Evolutionary conservation across 495 filamentous ascomycete genomes (phyloP).

Genomic region (Penicillium alfredii): DNA sequence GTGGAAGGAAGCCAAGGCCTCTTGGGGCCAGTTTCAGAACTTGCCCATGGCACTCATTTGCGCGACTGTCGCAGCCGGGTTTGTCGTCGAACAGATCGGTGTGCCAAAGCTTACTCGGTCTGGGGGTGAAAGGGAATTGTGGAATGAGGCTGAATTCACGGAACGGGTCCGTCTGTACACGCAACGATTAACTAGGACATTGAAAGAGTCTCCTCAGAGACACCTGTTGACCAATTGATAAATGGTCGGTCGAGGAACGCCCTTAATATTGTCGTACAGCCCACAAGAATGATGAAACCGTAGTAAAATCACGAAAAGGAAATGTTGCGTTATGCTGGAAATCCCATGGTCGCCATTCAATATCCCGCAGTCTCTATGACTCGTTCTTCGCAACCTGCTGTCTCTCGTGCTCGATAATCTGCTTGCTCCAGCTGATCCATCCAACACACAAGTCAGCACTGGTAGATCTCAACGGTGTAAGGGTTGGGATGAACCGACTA

Average conservation of each 20-base stretch:
- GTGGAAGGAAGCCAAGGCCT: constrained; percentile 27
- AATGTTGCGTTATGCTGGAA: constrained; percentile 27
- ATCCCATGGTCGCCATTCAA: constrained; percentile 15
- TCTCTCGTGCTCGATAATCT: constrained; percentile 84
- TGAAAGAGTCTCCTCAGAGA: constrained; percentile 42
- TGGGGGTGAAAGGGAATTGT: constrained; percentile 57
- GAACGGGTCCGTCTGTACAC: constrained; percentile 49
- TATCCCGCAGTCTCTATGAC: constrained; percentile 29
- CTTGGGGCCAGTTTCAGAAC: constrained; percentile 29
- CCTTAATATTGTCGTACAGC: constrained; percentile 44
- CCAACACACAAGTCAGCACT: constrained; percentile 14
- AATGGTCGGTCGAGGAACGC: constrained; percentile 34
- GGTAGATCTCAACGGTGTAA: constrained; percentile 4
- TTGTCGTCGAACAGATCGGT: constrained; percentile 91
- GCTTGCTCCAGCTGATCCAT: constrained; percentile 72
- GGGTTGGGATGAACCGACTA: constrained; percentile 56
- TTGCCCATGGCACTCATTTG: constrained; percentile 66
- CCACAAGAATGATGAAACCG: constrained; percentile 30
- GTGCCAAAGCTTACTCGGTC: constrained; percentile 56
- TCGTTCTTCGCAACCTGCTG: constrained; percentile 51
- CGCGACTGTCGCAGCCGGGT: constrained; percentile 83
- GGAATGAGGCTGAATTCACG: constrained; percentile 64
- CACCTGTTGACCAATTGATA: constrained; percentile 42
- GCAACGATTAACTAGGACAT: constrained; percentile 41
- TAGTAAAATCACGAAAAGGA: constrained; percentile 33